Percentiles rank a stretch among this genome's conserved stretches.
Conservation (phyloP, 2,329 filamentous ascomycete species). For the Alternaria alternata region DNA sequence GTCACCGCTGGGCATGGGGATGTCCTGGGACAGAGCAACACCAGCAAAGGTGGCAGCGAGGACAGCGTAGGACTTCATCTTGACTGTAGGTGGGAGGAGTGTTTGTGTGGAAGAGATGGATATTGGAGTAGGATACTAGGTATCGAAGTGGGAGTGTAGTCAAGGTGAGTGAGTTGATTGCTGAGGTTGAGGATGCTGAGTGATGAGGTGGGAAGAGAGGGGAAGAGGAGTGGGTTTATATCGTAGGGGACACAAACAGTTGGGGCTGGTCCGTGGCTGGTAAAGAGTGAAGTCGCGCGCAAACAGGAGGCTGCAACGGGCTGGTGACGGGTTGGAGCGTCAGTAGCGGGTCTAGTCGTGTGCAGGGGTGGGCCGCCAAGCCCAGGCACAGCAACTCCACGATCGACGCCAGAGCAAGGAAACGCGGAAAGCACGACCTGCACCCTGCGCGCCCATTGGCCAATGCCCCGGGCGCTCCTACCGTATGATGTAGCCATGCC, state of each 20-base stretch:
- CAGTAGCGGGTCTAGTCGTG: constrained; percentile 5
- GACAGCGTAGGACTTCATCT: constrained; percentile 52
- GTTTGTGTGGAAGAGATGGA: constrained; percentile 21
- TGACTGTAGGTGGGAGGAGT: constrained; percentile 22
- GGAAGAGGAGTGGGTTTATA: constrained; percentile 27
- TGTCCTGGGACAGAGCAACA: constrained; percentile 46
- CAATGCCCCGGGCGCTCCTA: constrained; percentile 15
- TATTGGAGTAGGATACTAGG: constrained; percentile 17
- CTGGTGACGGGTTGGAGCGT: constrained; percentile 19
- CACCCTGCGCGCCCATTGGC: constrained; percentile 19
- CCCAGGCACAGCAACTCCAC: constrained; percentile 17
- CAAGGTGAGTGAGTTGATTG: constrained; percentile 19
- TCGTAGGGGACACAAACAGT: constrained; percentile 13
- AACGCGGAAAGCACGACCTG: constrained; percentile 11
- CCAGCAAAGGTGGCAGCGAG: constrained; percentile 44
- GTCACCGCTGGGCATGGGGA: constrained; percentile 21
- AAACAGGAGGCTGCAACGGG: constrained; percentile 16
- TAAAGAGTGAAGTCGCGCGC: constrained; percentile 18
- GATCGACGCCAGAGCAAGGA: constrained; percentile 27
- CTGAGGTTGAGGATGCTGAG: constrained; percentile 21
- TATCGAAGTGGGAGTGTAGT: constrained; percentile 20
- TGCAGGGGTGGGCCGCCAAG: constrained; percentile 24
- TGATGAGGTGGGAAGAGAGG: constrained; percentile 3
- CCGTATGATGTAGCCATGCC: constrained; percentile 30
- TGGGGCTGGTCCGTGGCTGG: constrained; percentile 25